Evolutionary conservation across 805 yeast species (phyloP), one percentile per base, ranked within the genome.

Genomic region (Komagataella populi): DNA sequence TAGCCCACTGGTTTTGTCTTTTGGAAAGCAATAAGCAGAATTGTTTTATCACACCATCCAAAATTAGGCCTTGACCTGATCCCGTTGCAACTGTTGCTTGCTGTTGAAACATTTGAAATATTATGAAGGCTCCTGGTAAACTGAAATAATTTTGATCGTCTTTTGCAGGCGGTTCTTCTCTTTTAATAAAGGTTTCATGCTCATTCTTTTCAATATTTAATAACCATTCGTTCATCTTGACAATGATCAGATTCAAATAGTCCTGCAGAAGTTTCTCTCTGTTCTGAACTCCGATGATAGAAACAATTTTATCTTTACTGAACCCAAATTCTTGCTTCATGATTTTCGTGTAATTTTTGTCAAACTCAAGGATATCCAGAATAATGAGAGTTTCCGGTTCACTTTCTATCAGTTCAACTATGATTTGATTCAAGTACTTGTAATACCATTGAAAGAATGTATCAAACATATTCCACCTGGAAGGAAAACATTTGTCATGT

Each of bases 41-140:
- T 53, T 83, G 80, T 50, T 76, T 81, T 14, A 88, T 78, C 10
- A 87, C 93, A 22, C 91, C 93, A 10, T 82, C 81, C 39, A 88
- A 70, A 23, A 88, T 84, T 55, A 82, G 76, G 6, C 89, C 87
- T 64, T 86, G 89, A 3, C 87, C 87, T 3, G 91, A 80, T 36
- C 84, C 90, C 0, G 89, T 86, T 0, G 95, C 93, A 6, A 85
- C 90, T 55, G 85, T 95, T 14, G 87, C 83, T 63, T 89, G 96
- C 61, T 88, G 96, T n/a, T 83, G 81, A 53, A 88, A 78, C 83
- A 88, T 84, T 55, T 85, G 80, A 63, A 86, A 81, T 24, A 89
- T 82, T 4, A 84, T 82, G 54, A 81, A 83, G 50, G 88, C 84
- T 51, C 88, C 93, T 51, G 87, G 87, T 51, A 88, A 68, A 23